A percentile compares a stretch with the other conserved stretches of the same genome.
These are phyloP conservation scores for Microstegium vimineum DNA, from an alignment of 176 grass and related monocot species.

Conservation along the genomic window DNA sequence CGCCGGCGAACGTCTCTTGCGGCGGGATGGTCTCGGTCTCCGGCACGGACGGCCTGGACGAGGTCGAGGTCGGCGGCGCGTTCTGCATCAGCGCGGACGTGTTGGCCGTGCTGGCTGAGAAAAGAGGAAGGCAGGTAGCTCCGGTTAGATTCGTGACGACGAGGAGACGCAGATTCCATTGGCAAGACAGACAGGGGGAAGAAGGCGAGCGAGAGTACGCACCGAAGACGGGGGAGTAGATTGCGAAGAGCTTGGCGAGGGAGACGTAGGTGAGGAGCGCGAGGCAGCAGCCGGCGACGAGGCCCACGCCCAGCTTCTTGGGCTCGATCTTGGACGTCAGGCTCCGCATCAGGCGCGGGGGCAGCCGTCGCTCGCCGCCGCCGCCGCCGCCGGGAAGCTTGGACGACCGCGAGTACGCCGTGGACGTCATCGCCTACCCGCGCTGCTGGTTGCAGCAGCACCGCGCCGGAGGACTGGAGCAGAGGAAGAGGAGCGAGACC, in stretches of 20 bases:
- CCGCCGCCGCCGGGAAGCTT: conserved; percentile 18
- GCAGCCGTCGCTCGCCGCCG: conserved; percentile 3
- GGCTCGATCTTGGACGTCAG: conserved; percentile 57
- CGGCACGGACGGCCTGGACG: conserved; percentile 14
- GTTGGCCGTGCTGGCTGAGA: conserved; percentile 41
- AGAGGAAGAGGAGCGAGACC: background rate
- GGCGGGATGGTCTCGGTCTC: conserved; percentile 22
- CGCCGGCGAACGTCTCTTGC: background rate
- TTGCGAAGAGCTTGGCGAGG: conserved; percentile 61
- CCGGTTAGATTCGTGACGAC: background rate
- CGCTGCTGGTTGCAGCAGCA: background rate
- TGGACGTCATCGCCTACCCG: conserved; percentile 35
- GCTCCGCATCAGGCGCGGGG: conserved; percentile 28
- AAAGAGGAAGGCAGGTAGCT: background rate
- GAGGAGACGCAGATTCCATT: too few relatives aligned
- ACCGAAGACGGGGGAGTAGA: conserved; percentile 73
- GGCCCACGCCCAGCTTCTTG: conserved; percentile 56
- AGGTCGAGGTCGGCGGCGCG: background rate
- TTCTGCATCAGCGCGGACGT: conserved; percentile 34
- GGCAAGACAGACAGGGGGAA: too few relatives aligned
- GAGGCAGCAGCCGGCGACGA: conserved; percentile 56
- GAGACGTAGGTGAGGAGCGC: conserved; percentile 69
- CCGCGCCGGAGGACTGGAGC: too few relatives aligned
- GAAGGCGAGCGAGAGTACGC: too few relatives aligned
- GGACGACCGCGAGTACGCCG: conserved; percentile 38